Conservation (phyloP, 2,329 filamentous ascomycete species). For the Aspergillus thermomutatus region DNA sequence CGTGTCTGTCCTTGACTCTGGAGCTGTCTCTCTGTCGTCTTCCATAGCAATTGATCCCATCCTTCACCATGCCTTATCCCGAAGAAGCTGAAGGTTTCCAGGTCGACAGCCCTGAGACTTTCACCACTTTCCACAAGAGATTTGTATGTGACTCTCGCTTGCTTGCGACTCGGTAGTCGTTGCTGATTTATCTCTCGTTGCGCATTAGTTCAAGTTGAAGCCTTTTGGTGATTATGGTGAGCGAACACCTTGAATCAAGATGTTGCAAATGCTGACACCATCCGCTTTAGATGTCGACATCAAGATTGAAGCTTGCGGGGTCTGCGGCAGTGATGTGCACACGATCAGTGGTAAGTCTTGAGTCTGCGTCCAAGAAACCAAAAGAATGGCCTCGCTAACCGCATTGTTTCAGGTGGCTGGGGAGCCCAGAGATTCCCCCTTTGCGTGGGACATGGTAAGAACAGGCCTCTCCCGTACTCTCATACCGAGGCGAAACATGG, state of each 20-base stretch:
- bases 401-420: slow-evolving; percentile 46
- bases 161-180: neutral
- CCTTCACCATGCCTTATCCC: slow-evolving; percentile 41
- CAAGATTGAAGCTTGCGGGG: slow-evolving; percentile 76
- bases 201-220: slow-evolving; percentile 69
- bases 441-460: slow-evolving; percentile 50
- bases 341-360: slow-evolving; percentile 52
- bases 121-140: slow-evolving; percentile 56
- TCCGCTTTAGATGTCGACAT: slow-evolving; percentile 67
- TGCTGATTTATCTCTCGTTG: neutral
- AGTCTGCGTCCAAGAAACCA: neutral
- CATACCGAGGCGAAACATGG: neutral
- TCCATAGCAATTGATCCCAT: neutral
- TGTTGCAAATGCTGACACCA: no score
- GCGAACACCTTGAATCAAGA: slow-evolving; percentile 1
- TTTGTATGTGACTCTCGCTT: slow-evolving; percentile 39
- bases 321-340: slow-evolving; percentile 71
- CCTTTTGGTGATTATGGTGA: slow-evolving; percentile 71
- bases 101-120: slow-evolving; percentile 64
- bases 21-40: neutral
- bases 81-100: slow-evolving; percentile 47
- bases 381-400: neutral
- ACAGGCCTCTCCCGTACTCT: neutral
- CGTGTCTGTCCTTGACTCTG: neutral
- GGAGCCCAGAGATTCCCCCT: slow-evolving; percentile 50